phyloP scores from a whole-genome alignment of 1,139 yeast genomes.

The Diutina mesorugosa region DNA sequence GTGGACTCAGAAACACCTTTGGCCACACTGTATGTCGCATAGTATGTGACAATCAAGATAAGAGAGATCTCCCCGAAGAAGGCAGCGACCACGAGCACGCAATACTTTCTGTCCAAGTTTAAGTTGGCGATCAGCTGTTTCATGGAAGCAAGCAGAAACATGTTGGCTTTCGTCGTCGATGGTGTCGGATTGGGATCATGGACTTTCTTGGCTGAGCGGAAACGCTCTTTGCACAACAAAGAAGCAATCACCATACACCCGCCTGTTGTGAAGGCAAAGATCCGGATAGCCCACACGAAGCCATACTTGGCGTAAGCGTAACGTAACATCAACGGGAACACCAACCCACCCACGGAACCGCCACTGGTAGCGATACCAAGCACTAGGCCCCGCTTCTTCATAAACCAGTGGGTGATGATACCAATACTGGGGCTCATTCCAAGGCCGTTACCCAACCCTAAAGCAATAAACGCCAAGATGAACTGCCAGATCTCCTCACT shows the following conservation, averaged over 20 bases:
- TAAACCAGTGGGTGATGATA: slow-evolving; percentile 46
- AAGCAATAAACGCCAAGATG: slow-evolving; percentile 42
- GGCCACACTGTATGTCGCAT: slow-evolving; percentile 40
- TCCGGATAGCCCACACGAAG: slow-evolving; percentile 49
- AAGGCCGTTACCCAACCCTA: slow-evolving; percentile 45
- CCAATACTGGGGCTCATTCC: slow-evolving; percentile 46
- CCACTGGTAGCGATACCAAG: slow-evolving; percentile 50
- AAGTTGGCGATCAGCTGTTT: background rate
- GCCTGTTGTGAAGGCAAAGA: slow-evolving; percentile 6
- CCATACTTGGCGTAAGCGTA: slow-evolving; percentile 40
- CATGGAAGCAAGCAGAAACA: background rate
- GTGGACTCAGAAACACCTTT: slow-evolving; percentile 39
- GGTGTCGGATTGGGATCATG: background rate
- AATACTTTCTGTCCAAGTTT: background rate
- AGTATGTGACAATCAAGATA: slow-evolving; percentile 38
- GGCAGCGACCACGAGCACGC: slow-evolving; percentile 14
- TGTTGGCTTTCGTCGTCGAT: background rate
- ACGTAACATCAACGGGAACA: slow-evolving; percentile 47
- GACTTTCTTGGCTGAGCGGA: slow-evolving; percentile 8
- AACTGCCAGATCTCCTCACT: slow-evolving; percentile 14
- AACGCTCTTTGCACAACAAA: slow-evolving; percentile 35
- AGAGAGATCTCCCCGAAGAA: slow-evolving; percentile 44
- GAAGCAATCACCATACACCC: slow-evolving; percentile 26
- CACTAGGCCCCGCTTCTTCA: slow-evolving; percentile 37
- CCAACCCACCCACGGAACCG: slow-evolving; percentile 51